phyloP scores from a whole-genome alignment of 179 eudicot genomes.

The Silene vulgaris region DNA sequence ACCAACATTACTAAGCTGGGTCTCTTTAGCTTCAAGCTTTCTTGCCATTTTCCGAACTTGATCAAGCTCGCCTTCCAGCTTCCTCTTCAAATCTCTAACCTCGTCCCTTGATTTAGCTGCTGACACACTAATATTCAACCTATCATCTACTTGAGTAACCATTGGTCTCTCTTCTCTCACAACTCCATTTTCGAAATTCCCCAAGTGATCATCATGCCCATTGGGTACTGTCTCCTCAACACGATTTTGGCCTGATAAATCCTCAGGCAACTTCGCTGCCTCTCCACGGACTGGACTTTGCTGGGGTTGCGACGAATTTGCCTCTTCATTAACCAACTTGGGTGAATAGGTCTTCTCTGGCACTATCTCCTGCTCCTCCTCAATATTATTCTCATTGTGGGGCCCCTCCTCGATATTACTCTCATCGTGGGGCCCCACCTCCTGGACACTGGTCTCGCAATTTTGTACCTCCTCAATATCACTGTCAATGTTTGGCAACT shows the following conservation, averaged over 20 bases:
- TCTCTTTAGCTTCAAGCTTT: slow-evolving; percentile 61
- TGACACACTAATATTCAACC: slow-evolving; percentile 51
- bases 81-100: slow-evolving; percentile 50
- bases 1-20: slow-evolving; percentile 35
- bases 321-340: slow-evolving; percentile 13
- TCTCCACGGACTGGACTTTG: not conserved
- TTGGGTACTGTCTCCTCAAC: slow-evolving; percentile 24
- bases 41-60: slow-evolving; percentile 54
- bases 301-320: slow-evolving; percentile 19
- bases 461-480: not conserved
- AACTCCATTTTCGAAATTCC: slow-evolving; percentile 24
- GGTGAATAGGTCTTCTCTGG: not conserved
- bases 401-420: slow-evolving; percentile 5
- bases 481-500: not conserved
- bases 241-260: slow-evolving; percentile 27
- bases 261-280: slow-evolving; percentile 23
- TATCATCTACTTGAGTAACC: slow-evolving; percentile 47
- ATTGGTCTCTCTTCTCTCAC: slow-evolving; percentile 31
- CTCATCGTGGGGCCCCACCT: not conserved
- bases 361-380: not conserved
- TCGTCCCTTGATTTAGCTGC: slow-evolving; percentile 61
- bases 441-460: not conserved
- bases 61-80: slow-evolving; percentile 61
- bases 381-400: not conserved
- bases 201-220: slow-evolving; percentile 32